A percentile compares a stretch with the other conserved stretches of the same genome.
phyloP scores from a whole-genome alignment of 352 stramenopile species.

The Pythium biforme region DNA sequence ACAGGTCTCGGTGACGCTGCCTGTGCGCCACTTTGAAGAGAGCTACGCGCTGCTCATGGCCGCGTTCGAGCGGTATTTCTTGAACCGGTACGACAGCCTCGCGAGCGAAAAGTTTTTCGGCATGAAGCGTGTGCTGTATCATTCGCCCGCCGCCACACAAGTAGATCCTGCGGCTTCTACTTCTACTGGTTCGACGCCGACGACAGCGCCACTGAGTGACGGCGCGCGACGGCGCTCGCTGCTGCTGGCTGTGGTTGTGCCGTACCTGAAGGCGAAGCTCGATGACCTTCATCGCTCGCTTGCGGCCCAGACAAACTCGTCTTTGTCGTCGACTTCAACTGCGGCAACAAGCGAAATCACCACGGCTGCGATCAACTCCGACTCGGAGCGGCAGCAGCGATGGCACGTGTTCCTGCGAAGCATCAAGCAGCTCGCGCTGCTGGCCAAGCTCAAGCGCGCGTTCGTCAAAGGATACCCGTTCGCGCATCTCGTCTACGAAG shows the following conservation, averaged over 20 bases:
- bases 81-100: constrained; percentile 72
- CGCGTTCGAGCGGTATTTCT: constrained; percentile 67
- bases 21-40: constrained; percentile 75
- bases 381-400: not conserved
- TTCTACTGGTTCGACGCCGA: constrained; percentile 18
- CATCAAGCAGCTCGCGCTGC: constrained; percentile 44
- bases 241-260: constrained; percentile 62
- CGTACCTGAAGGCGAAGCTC: constrained; percentile 80
- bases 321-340: no score
- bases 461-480: constrained; percentile 77
- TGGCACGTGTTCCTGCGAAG: constrained; percentile 45
- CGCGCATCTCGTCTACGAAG: constrained; percentile 77
- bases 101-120: constrained; percentile 85
- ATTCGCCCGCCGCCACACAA: not conserved
- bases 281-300: constrained; percentile 60
- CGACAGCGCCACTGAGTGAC: constrained; percentile 39
- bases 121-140: constrained; percentile 76
- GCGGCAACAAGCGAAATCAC: no score
- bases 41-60: constrained; percentile 68
- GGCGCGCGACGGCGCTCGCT: constrained; percentile 51
- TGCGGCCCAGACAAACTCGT: constrained; percentile 27
- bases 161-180: constrained; percentile 2
- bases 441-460: constrained; percentile 47
- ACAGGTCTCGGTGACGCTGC: constrained; percentile 45
- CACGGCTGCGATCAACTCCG: no score